Evolutionary conservation across 169 alveolate species (phyloP).

Genomic region (Plasmodium vinckei): DNA sequence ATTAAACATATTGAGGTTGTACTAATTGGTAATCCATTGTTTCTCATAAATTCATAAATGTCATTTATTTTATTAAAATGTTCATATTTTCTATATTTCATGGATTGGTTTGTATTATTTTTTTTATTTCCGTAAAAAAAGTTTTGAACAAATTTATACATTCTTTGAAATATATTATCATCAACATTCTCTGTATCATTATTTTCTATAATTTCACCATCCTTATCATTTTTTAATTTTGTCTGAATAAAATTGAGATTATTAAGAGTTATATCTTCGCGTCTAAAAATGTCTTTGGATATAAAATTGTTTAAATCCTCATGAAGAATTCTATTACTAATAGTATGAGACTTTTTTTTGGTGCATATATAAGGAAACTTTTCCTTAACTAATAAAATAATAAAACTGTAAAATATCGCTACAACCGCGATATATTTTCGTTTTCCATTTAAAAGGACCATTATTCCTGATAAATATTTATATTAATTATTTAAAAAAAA

Average conservation of each 20-base stretch:
- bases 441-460: conserved; percentile 18
- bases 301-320: not conserved
- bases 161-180: conserved; percentile 14
- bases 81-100: conserved; percentile 1
- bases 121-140: not conserved
- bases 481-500: not conserved
- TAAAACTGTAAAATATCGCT: conserved; percentile 6
- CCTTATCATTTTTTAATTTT: conserved; percentile 15
- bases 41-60: not conserved
- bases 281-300: not conserved
- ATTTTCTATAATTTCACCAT: conserved; percentile 4
- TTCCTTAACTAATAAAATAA: conserved; percentile 7
- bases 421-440: not conserved
- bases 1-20: conserved; percentile 30
- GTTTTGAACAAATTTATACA: conserved; percentile 2
- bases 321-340: not conserved
- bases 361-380: not conserved
- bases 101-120: not conserved
- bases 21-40: conserved; percentile 11
- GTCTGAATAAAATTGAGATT: conserved; percentile 8
- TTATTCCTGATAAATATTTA: not conserved
- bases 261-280: not conserved
- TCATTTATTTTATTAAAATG: not conserved
- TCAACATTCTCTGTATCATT: not conserved
- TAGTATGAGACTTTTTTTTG: not conserved